Conservation (phyloP, 805 yeast species). For the Teunomyces barrocoloradensis region DNA sequence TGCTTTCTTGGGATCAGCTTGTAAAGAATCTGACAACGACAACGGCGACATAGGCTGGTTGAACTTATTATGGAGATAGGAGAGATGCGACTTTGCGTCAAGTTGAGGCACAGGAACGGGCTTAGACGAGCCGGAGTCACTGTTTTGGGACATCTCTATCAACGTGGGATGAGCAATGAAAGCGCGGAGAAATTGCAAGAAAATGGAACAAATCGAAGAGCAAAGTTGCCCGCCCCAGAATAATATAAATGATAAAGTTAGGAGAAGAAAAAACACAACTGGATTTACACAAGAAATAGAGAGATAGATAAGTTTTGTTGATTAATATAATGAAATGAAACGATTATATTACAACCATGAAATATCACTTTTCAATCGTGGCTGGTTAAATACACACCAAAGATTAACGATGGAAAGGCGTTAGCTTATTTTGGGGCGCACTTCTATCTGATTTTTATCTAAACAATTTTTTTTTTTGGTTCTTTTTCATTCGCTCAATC, state of each 20-base stretch:
- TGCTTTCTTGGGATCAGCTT: neutral
- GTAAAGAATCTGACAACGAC: constrained; percentile 18
- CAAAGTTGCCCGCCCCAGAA: neutral
- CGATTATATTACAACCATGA: too few species aligned
- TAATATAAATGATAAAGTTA: neutral
- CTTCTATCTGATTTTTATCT: too few species aligned
- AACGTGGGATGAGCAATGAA: neutral
- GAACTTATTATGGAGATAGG: constrained; percentile 11
- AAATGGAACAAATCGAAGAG: neutral
- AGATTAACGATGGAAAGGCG: too few species aligned
- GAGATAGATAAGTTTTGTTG: too few species aligned
- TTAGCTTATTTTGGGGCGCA: too few species aligned
- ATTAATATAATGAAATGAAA: too few species aligned
- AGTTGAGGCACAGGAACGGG: constrained; percentile 1
- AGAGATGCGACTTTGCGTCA: neutral
- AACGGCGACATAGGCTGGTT: constrained; percentile 36
- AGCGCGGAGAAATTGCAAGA: neutral
- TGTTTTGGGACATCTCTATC: neutral
- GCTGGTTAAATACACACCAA: too few species aligned
- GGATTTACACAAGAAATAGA: neutral
- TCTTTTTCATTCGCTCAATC: neutral
- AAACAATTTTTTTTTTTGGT: too few species aligned
- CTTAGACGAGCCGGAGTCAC: neutral
- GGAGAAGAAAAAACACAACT: neutral
- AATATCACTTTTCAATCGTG: too few species aligned